Conservation (phyloP, 176 grass and related monocot species). For the Hyparrhenia diplandra region DNA sequence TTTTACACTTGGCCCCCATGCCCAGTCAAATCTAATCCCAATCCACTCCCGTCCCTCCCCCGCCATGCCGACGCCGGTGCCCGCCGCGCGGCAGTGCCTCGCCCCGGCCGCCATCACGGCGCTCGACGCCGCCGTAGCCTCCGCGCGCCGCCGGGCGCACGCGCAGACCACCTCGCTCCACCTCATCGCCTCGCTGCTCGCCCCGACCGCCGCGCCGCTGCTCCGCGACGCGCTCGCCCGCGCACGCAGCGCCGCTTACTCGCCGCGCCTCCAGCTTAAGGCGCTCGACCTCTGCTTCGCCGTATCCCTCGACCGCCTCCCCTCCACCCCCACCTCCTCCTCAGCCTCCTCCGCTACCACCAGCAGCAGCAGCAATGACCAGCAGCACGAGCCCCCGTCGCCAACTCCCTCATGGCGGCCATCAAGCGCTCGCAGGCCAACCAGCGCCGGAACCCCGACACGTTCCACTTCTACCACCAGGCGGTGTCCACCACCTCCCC, state of each 20-base stretch:
- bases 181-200: too few relatives aligned
- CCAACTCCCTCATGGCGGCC: slow-evolving; percentile 93
- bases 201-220: too few relatives aligned
- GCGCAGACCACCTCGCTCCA: too few relatives aligned
- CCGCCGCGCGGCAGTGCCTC: too few relatives aligned
- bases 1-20: slow-evolving; percentile 53
- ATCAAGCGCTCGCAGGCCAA: slow-evolving; percentile 89
- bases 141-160: too few relatives aligned
- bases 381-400: slow-evolving; percentile 41
- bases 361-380: background rate
- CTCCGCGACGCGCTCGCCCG: too few relatives aligned
- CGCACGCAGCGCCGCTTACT: too few relatives aligned
- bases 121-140: too few relatives aligned
- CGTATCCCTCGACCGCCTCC: slow-evolving; percentile 65
- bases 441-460: slow-evolving; percentile 65
- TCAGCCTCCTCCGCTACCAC: background rate
- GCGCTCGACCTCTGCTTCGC: slow-evolving; percentile 88
- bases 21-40: background rate
- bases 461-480: slow-evolving; percentile 75
- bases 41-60: background rate
- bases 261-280: slow-evolving; percentile 65
- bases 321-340: background rate
- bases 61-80: too few relatives aligned
- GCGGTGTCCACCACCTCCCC: background rate
- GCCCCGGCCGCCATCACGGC: too few relatives aligned